Conservation (phyloP, 306 rosid genomes). For the Quercus alba region DNA sequence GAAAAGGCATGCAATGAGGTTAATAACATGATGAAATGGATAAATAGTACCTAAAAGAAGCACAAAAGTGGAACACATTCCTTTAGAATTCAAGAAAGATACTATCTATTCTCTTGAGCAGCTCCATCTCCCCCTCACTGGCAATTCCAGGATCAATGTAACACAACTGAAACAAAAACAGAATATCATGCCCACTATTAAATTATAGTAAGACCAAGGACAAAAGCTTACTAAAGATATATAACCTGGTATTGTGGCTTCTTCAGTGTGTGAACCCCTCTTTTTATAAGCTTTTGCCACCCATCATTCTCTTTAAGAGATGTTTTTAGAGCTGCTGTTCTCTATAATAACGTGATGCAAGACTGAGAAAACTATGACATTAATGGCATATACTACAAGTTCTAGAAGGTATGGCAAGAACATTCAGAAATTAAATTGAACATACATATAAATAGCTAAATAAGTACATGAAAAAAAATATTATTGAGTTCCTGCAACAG, state of each 20-base stretch:
- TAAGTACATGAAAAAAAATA: background rate
- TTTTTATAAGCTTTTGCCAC: slow-evolving; percentile 71
- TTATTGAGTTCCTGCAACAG: background rate
- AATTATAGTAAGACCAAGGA: background rate
- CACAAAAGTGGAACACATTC: slow-evolving; percentile 14
- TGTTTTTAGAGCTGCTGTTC: slow-evolving; percentile 55
- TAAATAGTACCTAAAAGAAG: slow-evolving; percentile 13
- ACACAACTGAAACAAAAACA: slow-evolving; percentile 60
- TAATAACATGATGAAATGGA: slow-evolving; percentile 7
- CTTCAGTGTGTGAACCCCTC: slow-evolving; percentile 69
- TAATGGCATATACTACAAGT: slow-evolving; percentile 9
- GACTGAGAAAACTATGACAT: slow-evolving; percentile 10
- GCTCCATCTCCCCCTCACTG: slow-evolving; percentile 49
- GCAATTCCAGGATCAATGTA: slow-evolving; percentile 77
- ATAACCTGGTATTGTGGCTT: slow-evolving; percentile 79
- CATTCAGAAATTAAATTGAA: background rate
- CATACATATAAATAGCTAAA: background rate
- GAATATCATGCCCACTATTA: slow-evolving; percentile 17
- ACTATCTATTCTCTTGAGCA: slow-evolving; percentile 65
- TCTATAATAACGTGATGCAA: slow-evolving; percentile 39
- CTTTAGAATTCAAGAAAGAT: slow-evolving; percentile 59
- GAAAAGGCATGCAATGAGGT: slow-evolving; percentile 3
- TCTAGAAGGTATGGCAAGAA: slow-evolving; percentile 1
- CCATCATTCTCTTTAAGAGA: slow-evolving; percentile 50
- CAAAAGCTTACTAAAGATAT: background rate